Evolutionary conservation across 352 stramenopile species (phyloP).

Genomic region (Globisporangium recalcitrans): DNA sequence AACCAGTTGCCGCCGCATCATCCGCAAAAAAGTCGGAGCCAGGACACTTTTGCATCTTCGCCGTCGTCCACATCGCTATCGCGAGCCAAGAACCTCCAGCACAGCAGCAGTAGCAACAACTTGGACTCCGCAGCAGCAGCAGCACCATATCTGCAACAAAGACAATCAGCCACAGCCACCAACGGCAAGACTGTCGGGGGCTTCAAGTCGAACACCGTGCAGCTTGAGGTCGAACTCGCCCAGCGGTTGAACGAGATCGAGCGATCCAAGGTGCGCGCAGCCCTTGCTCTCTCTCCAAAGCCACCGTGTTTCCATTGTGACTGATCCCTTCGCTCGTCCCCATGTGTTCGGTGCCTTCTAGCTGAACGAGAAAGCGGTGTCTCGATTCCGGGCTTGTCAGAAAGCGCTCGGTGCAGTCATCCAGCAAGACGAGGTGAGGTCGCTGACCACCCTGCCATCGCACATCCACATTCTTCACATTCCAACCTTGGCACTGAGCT

Average conservation of each 20-base stretch:
- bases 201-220: slow-evolving; percentile 43
- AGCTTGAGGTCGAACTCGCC: slow-evolving; percentile 61
- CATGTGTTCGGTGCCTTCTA: slow-evolving; percentile 11
- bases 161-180: neutral
- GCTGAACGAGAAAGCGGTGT: slow-evolving; percentile 51
- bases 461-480: neutral
- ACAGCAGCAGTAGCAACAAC: neutral
- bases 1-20: slow-evolving; percentile 1
- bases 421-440: slow-evolving; percentile 50
- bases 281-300: neutral
- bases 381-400: slow-evolving; percentile 47
- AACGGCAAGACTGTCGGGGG: slow-evolving; percentile 14
- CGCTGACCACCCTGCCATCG: neutral
- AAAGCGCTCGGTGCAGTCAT: slow-evolving; percentile 47
- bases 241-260: slow-evolving; percentile 67
- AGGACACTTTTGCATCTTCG: slow-evolving; percentile 14
- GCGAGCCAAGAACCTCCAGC: neutral
- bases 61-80: neutral
- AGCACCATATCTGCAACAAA: neutral
- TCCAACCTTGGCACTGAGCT: neutral
- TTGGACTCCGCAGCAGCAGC: neutral
- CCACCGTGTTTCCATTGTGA: neutral
- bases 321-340: neutral
- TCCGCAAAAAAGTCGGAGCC: neutral
- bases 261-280: slow-evolving; percentile 40